Conservation (phyloP, 352 stramenopile genomes). For the Peronospora farinosa region DNA sequence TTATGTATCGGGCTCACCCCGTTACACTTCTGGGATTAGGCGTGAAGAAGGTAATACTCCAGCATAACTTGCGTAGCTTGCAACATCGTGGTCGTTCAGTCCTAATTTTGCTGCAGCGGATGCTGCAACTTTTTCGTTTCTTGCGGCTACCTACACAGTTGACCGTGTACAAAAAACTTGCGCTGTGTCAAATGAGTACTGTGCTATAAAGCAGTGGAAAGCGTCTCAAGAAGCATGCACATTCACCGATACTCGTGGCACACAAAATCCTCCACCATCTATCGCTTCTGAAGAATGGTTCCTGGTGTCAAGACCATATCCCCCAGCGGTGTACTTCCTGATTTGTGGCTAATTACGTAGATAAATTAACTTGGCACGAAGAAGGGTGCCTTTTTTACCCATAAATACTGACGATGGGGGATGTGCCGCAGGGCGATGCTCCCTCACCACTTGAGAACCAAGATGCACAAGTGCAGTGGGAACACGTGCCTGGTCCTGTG, state of each 20-base stretch:
- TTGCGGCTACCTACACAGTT: constrained; percentile 48
- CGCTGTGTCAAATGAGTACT: constrained; percentile 53
- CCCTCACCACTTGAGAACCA: no score
- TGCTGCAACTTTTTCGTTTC: constrained; percentile 47
- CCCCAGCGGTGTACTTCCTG: constrained; percentile 17
- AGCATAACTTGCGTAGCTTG: constrained; percentile 34
- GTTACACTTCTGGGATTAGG: constrained; percentile 52
- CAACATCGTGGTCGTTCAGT: constrained; percentile 21
- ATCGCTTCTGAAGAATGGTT: constrained; percentile 28
- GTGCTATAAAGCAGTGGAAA: constrained; percentile 47
- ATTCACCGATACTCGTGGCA: constrained; percentile 37
- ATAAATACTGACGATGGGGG: no score
- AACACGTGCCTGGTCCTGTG: no score
- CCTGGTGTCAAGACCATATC: constrained; percentile 29
- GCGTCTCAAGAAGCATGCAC: constrained; percentile 49
- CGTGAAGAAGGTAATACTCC: constrained; percentile 19
- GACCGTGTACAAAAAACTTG: constrained; percentile 73
- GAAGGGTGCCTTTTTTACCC: no score
- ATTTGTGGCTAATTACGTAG: no score
- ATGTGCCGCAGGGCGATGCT: no score
- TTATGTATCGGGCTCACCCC: no score
- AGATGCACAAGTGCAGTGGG: no score
- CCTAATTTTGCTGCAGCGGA: constrained; percentile 20
- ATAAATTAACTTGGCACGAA: no score
- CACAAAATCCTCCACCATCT: constrained; percentile 25